Evolutionary conservation across 1,284 basidiomycete genomes (phyloP).

Genomic region (Leccinum pseudoinsigne): DNA sequence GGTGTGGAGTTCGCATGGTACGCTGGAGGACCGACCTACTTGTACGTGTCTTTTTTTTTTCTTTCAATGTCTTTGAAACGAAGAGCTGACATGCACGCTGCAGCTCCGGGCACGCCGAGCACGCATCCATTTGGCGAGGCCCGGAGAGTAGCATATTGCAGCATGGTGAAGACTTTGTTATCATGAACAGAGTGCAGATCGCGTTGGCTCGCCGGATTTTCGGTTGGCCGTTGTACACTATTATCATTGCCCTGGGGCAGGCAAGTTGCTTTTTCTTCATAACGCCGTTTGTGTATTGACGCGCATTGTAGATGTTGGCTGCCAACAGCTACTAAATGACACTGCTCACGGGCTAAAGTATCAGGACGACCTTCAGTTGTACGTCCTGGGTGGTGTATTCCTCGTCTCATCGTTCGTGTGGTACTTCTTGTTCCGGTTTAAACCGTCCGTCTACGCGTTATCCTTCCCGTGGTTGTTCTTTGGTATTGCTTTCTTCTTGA

Average conservation of each 20-base stretch:
- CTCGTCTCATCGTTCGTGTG: slow-evolving; percentile 82
- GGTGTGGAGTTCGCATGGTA: slow-evolving; percentile 67
- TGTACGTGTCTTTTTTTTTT: slow-evolving; percentile 48
- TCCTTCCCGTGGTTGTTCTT: slow-evolving; percentile 90
- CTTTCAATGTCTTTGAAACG: neutral
- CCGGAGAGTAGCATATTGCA: slow-evolving; percentile 41
- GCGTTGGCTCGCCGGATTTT: slow-evolving; percentile 73
- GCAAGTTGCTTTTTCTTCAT: slow-evolving; percentile 36
- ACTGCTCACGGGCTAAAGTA: slow-evolving; percentile 81
- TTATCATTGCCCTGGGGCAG: slow-evolving; percentile 85
- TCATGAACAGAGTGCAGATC: slow-evolving; percentile 83
- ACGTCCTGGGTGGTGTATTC: slow-evolving; percentile 87
- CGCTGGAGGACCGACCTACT: slow-evolving; percentile 55
- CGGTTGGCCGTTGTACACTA: slow-evolving; percentile 90
- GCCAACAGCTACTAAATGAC: slow-evolving; percentile 96
- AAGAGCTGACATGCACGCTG: neutral
- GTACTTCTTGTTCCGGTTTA: slow-evolving; percentile 89
- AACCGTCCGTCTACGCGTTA: slow-evolving; percentile 85
- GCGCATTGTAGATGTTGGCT: slow-evolving; percentile 59
- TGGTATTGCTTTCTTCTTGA: slow-evolving; percentile 85
- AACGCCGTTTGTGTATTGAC: slow-evolving; percentile 3
- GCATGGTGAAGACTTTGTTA: slow-evolving; percentile 54
- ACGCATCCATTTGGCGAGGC: slow-evolving; percentile 48
- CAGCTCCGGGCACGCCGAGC: slow-evolving; percentile 53
- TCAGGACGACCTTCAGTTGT: slow-evolving; percentile 80